Evolutionary conservation across 225 moss, liverwort and hornwort genomes (phyloP), one percentile per base, ranked within the genome.

Genomic region (Sphagnum tenellum): DNA sequence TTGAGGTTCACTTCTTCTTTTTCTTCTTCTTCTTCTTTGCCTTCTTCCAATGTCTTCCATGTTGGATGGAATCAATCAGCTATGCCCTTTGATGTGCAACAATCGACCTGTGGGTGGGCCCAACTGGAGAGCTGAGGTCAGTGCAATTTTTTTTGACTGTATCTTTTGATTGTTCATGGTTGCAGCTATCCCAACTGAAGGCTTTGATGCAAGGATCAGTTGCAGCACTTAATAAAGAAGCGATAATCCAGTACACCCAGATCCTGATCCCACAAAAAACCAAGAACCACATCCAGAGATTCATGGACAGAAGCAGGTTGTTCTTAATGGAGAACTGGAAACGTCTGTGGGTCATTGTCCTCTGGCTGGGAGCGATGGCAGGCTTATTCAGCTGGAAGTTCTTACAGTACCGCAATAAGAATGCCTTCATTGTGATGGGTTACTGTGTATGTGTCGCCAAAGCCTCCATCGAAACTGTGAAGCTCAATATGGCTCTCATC

Each of bases 401-500:
- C 56, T 14, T 88, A 0, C 96, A 98, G 73, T 98, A 98, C 66
- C 69, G 73, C 47, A 7, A 71, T 0, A 75, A 90, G 10, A 2
- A 2, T 12, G 76, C 83, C 5, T 98, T 63, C 46, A 49, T 76
- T 3, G 68, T 90, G 8, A 93, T 98, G 89, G 90, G 90, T 0
- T 75, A 73, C 48, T 98, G 96, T 60, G 55, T 98, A 3, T 83
- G 88, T 9, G n/a, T 87, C 2, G 92, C 96, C 4, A 98, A 98
- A 65, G 96, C 90, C 9, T 87, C 92, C 0, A 92, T 92, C 0
- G 96, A 98, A 70, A 98, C 89, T 4, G 12, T 98, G 13, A 98
- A 98, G 59, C 69, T 98, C 46, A 98, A 98, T 53, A 93, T 93
- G 93, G 92, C 96, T 8, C 72, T 98, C 62, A 90, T 98, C 63